Conservation (phyloP, 2,329 filamentous ascomycete species). For the Pezicula radicicola region DNA sequence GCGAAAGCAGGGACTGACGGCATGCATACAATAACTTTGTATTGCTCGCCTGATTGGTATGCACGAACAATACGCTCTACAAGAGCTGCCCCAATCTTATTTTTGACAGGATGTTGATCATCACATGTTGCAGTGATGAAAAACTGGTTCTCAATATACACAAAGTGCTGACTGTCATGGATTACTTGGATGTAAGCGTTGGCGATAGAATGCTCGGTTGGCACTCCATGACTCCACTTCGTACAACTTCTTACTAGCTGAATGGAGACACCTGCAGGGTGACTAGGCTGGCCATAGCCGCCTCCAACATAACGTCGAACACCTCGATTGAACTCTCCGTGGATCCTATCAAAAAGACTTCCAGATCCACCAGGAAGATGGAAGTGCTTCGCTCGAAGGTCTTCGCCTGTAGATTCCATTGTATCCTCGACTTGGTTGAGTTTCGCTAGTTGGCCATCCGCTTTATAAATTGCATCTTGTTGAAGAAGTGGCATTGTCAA, state of each 20-base stretch:
- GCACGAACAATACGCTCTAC: conserved; percentile 75
- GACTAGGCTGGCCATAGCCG: background rate
- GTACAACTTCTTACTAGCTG: conserved; percentile 41
- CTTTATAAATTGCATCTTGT: background rate
- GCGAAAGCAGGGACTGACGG: conserved; percentile 80
- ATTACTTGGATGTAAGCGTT: conserved; percentile 80
- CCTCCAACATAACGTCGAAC: background rate
- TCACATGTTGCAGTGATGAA: conserved; percentile 80
- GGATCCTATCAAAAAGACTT: conserved; percentile 12
- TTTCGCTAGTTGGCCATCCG: background rate
- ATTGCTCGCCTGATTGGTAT: conserved; percentile 60
- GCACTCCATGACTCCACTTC: conserved; percentile 58
- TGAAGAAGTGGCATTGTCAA: conserved; percentile 10
- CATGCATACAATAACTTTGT: conserved; percentile 75
- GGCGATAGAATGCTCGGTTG: conserved; percentile 74
- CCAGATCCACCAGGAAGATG: conserved; percentile 9
- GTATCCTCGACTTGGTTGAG: conserved; percentile 4
- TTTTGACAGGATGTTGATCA: conserved; percentile 68
- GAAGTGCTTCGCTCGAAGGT: conserved; percentile 4
- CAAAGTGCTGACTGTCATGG: conserved; percentile 63
- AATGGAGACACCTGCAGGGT: conserved; percentile 16
- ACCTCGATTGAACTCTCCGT: conserved; percentile 2
- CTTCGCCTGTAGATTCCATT: background rate
- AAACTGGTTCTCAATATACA: conserved; percentile 83
- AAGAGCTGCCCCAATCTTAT: conserved; percentile 76